Evolutionary conservation across 2,329 filamentous ascomycete species (phyloP).

Genomic region (Scedosporium minutisporum): DNA sequence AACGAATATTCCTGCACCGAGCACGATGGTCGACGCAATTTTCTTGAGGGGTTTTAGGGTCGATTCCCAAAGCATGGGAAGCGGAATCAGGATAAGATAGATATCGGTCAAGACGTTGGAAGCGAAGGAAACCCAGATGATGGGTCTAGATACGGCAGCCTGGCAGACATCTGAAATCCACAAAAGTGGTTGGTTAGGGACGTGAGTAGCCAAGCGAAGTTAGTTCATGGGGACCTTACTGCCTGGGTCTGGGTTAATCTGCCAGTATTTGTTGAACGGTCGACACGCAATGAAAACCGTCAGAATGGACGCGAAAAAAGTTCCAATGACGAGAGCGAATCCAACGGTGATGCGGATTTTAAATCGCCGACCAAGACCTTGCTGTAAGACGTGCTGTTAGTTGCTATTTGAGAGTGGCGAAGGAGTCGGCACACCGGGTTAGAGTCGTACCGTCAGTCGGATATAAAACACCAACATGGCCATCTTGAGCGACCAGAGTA

Average conservation of each 20-base stretch:
- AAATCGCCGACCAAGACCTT: slow-evolving; percentile 23
- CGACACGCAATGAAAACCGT: slow-evolving; percentile 42
- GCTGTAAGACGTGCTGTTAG: not conserved
- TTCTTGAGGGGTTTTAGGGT: slow-evolving; percentile 26
- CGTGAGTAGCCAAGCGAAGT: not conserved
- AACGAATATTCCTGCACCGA: slow-evolving; percentile 30
- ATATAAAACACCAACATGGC: slow-evolving; percentile 49
- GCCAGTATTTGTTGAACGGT: slow-evolving; percentile 46
- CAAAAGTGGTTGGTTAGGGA: slow-evolving; percentile 1
- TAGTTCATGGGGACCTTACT: slow-evolving; percentile 25
- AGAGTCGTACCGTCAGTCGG: slow-evolving; percentile 31
- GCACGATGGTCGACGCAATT: slow-evolving; percentile 23
- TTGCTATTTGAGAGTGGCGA: not conserved
- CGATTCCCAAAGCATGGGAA: slow-evolving; percentile 38
- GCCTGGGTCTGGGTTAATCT: slow-evolving; percentile 48
- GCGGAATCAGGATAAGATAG: slow-evolving; percentile 48
- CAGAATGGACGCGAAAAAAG: slow-evolving; percentile 38
- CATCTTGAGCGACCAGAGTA: slow-evolving; percentile 46
- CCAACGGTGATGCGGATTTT: slow-evolving; percentile 37
- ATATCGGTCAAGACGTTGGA: slow-evolving; percentile 47
- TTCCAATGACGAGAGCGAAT: slow-evolving; percentile 36
- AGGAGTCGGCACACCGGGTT: not conserved
- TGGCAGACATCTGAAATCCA: slow-evolving; percentile 31
- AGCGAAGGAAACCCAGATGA: slow-evolving; percentile 40
- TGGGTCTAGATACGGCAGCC: slow-evolving; percentile 37